Conservation (phyloP, 352 stramenopile genomes). For the Elongisporangium prolatum region DNA sequence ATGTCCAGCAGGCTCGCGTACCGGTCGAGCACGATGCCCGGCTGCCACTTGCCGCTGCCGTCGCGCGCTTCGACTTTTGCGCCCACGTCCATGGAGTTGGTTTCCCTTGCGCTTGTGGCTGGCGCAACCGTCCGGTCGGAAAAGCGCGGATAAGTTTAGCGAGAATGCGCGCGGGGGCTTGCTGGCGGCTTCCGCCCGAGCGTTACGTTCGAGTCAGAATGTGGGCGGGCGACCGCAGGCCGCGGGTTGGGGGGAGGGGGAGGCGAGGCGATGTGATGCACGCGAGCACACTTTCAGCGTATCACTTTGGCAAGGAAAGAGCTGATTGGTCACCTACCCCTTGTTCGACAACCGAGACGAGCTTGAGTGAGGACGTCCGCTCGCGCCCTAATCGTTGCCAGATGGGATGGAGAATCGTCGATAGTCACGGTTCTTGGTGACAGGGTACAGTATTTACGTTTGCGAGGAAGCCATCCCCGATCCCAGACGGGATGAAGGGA, state of each 20-base stretch:
- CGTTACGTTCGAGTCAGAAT: neutral
- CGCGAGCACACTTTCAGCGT: neutral
- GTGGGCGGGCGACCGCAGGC: neutral
- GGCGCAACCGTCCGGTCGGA: conserved; percentile 1
- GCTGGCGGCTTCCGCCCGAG: neutral
- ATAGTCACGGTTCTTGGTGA: neutral
- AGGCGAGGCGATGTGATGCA: neutral
- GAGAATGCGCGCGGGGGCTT: neutral
- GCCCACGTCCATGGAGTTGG: conserved; percentile 49
- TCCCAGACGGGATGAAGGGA: neutral
- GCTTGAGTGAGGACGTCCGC: neutral
- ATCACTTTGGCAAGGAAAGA: neutral
- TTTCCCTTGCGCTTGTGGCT: neutral
- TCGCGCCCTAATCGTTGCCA: neutral
- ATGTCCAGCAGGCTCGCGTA: conserved; percentile 54
- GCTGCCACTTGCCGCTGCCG: conserved; percentile 36
- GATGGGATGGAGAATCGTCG: neutral
- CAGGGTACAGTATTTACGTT: neutral
- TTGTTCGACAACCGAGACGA: neutral
- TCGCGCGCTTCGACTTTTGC: conserved; percentile 57
- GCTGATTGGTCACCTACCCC: neutral
- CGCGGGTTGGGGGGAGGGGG: neutral
- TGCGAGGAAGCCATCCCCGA: neutral
- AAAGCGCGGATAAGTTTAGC: conserved; percentile 3
- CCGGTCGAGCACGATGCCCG: conserved; percentile 52